A percentile compares a stretch with the other conserved stretches of the same genome.
phyloP scores from a whole-genome alignment of 2,329 filamentous ascomycete genomes.

The Chaetomium sp. region DNA sequence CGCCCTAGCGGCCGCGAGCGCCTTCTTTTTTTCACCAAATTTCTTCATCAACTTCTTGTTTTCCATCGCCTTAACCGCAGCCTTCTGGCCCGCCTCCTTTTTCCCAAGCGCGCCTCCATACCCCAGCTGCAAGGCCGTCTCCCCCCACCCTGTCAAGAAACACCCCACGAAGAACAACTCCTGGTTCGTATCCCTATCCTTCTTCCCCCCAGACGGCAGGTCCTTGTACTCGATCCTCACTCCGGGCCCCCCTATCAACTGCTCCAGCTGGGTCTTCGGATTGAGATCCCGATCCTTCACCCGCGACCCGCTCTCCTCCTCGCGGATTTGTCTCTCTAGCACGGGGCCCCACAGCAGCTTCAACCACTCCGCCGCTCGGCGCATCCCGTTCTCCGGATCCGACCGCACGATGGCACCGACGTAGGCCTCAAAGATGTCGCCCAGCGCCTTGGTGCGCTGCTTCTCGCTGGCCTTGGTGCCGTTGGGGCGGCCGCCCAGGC shows the following conservation, averaged over 20 bases:
- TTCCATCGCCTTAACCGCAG: constrained; percentile 63
- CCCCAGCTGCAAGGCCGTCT: constrained; percentile 62
- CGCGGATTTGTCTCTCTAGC: constrained; percentile 57
- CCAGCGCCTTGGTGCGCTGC: constrained; percentile 70
- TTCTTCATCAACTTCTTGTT: constrained; percentile 65
- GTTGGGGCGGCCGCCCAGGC: constrained; percentile 38
- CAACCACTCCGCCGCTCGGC: constrained; percentile 69
- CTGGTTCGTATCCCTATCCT: constrained; percentile 56
- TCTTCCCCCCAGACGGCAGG: constrained; percentile 53
- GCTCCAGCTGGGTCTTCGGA: constrained; percentile 57
- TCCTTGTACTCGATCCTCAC: constrained; percentile 65
- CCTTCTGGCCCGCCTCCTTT: constrained; percentile 68
- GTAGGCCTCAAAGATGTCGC: constrained; percentile 90
- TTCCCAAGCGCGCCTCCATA: constrained; percentile 66
- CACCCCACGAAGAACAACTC: constrained; percentile 64
- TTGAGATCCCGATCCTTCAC: constrained; percentile 23
- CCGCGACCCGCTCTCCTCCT: constrained; percentile 43
- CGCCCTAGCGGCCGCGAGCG: constrained; percentile 42
- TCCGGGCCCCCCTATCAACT: constrained; percentile 57
- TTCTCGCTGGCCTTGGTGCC: constrained; percentile 51
- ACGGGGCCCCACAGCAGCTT: constrained; percentile 71
- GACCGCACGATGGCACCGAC: constrained; percentile 76
- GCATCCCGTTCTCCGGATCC: constrained; percentile 63
- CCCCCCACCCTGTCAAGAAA: constrained; percentile 70
- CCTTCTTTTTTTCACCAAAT: constrained; percentile 52